phyloP scores from a whole-genome alignment of 2,329 filamentous ascomycete genomes.

The Ophiostoma sp. region DNA sequence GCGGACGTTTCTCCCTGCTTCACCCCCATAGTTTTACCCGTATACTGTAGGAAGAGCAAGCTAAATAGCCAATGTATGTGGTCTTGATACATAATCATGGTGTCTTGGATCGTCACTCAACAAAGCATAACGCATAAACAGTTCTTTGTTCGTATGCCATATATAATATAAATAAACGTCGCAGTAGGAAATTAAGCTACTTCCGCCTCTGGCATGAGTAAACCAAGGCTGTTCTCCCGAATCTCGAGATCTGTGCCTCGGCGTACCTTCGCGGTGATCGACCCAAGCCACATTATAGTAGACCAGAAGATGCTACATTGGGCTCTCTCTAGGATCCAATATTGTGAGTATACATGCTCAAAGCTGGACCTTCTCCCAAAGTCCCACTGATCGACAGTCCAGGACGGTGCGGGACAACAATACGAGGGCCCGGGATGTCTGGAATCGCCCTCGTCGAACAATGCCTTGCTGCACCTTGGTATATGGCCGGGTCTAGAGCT shows the following conservation, averaged over 20 bases:
- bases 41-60: not conserved
- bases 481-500: conserved; percentile 1
- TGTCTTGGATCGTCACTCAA: not conserved
- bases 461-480: not conserved
- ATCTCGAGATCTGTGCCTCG: not conserved
- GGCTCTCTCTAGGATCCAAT: not conserved
- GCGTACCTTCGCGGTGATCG: not conserved
- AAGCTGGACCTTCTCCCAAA: not conserved
- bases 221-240: not conserved
- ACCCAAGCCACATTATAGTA: not conserved
- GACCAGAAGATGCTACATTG: not conserved
- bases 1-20: not conserved
- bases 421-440: not conserved
- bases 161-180: not conserved
- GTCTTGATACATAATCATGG: not conserved
- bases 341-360: not conserved
- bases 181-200: not conserved
- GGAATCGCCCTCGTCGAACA: not conserved
- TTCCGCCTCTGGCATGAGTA: not conserved
- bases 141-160: not conserved
- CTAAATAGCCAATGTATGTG: not conserved
- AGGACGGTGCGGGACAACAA: not conserved
- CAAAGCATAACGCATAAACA: not conserved
- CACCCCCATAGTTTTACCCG: not conserved
- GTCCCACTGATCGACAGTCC: not conserved